Conservation (phyloP, 345 rosid species). For the Lepidium africanum region DNA sequence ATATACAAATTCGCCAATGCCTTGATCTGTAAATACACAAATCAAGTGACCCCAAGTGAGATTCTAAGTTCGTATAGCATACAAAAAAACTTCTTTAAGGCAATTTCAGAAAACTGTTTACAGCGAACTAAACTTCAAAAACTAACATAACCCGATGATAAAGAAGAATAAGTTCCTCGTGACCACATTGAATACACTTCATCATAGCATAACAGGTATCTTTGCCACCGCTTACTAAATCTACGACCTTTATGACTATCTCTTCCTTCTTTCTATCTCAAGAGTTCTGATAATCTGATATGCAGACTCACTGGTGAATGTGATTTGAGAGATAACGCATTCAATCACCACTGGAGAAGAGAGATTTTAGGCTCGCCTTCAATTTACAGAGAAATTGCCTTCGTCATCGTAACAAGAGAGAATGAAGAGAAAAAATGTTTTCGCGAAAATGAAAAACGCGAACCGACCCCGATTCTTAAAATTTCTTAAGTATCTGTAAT, state of each 20-base stretch:
- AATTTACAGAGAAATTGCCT: too few species aligned
- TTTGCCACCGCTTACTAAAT: conserved; percentile 93
- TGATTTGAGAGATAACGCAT: too few species aligned
- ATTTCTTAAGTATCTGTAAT: too few species aligned
- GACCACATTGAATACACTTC: conserved; percentile 80
- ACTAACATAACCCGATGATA: background rate
- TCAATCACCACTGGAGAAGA: too few species aligned
- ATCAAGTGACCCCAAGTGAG: background rate
- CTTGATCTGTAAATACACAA: conserved; percentile 45
- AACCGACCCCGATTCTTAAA: too few species aligned
- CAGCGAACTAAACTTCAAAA: background rate
- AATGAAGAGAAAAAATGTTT: too few species aligned
- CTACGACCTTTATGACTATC: conserved; percentile 82
- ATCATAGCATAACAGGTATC: conserved; percentile 95
- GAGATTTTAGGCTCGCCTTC: too few species aligned
- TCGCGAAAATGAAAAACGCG: too few species aligned
- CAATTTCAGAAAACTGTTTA: background rate
- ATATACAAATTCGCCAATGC: conserved; percentile 92
- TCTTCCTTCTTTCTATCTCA: background rate
- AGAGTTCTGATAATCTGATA: too few species aligned
- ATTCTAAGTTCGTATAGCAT: background rate
- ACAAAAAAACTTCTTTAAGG: background rate
- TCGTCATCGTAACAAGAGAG: too few species aligned
- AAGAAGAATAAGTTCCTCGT: conserved; percentile 45
- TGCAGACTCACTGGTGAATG: too few species aligned